These are phyloP conservation scores for Paramyrothecium sp. DNA, from an alignment of 2,329 filamentous ascomycete genomes.

Conservation along the genomic window DNA sequence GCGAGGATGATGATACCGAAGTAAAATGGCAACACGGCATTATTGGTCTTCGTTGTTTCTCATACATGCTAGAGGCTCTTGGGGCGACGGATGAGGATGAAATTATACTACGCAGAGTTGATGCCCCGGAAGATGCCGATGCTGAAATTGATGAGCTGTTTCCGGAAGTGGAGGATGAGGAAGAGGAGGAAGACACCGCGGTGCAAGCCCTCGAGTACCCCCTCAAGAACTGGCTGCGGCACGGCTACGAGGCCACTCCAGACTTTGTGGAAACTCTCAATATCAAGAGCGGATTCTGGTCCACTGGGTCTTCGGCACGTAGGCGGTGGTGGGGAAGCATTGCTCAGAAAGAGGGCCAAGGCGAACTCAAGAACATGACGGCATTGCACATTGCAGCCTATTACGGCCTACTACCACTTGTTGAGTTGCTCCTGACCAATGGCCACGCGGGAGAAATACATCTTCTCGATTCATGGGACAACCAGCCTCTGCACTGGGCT, in stretches of 20 bases:
- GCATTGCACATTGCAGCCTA: not conserved
- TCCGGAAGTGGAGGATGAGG: not conserved
- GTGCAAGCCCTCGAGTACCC: constrained; percentile 5
- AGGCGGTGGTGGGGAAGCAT: not conserved
- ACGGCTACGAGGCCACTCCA: not conserved
- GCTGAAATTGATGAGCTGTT: constrained; percentile 11
- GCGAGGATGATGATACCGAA: constrained; percentile 6
- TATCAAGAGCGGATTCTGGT: not conserved
- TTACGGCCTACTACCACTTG: not conserved
- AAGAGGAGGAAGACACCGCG: constrained; percentile 6
- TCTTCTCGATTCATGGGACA: not conserved
- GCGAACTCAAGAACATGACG: constrained; percentile 1
- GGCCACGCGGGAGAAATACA: not conserved
- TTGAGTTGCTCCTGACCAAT: not conserved
- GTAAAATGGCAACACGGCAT: constrained; percentile 12
- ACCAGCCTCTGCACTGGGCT: constrained; percentile 1
- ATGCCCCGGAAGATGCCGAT: constrained; percentile 2
- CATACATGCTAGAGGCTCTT: constrained; percentile 10
- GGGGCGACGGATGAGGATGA: constrained; percentile 5
- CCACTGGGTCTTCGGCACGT: not conserved
- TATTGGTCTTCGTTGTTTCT: constrained; percentile 10
- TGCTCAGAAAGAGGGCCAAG: not conserved
- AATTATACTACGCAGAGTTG: constrained; percentile 1
- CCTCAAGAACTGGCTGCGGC: constrained; percentile 6
- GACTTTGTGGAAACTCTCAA: not conserved